Percentiles rank a stretch among this genome's conserved stretches.
Evolutionary conservation across 2,329 filamentous ascomycete genomes (phyloP).

Genomic region (Neoascochyta sp.): DNA sequence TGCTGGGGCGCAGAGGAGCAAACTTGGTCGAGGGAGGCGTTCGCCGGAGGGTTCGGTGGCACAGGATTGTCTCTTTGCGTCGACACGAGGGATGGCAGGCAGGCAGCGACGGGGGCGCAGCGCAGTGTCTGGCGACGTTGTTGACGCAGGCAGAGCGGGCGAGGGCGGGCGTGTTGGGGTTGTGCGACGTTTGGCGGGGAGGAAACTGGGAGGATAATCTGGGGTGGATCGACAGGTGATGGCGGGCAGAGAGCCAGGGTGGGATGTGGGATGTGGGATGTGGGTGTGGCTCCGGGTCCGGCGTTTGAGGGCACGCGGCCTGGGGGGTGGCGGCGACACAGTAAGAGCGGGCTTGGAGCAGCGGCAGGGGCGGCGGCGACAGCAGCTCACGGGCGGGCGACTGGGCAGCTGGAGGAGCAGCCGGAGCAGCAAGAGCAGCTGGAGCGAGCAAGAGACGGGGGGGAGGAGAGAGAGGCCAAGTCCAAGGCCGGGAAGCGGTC

Average conservation of each 20-base stretch:
- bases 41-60: slow-evolving; percentile 16
- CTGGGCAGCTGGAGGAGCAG: no score
- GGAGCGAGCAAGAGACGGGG: slow-evolving; percentile 16
- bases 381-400: no score
- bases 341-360: slow-evolving; percentile 4
- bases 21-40: slow-evolving; percentile 14
- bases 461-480: slow-evolving; percentile 14
- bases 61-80: slow-evolving; percentile 29
- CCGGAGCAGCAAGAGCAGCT: slow-evolving; percentile 9
- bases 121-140: no score
- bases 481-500: slow-evolving; percentile 26
- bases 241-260: slow-evolving; percentile 27
- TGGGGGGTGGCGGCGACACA: slow-evolving; percentile 5
- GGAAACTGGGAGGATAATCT: slow-evolving; percentile 18
- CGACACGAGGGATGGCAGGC: slow-evolving; percentile 14
- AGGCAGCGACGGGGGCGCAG: slow-evolving; percentile 3
- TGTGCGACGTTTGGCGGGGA: slow-evolving; percentile 2
- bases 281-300: slow-evolving; percentile 11
- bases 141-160: no score
- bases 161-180: no score
- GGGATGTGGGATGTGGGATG: no score
- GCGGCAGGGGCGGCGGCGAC: slow-evolving; percentile 1
- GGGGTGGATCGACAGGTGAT: slow-evolving; percentile 22
- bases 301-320: slow-evolving; percentile 7
- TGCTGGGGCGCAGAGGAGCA: slow-evolving; percentile 16